Conservation (phyloP, 495 filamentous ascomycete genomes). For the Chaetomium fimeti region DNA sequence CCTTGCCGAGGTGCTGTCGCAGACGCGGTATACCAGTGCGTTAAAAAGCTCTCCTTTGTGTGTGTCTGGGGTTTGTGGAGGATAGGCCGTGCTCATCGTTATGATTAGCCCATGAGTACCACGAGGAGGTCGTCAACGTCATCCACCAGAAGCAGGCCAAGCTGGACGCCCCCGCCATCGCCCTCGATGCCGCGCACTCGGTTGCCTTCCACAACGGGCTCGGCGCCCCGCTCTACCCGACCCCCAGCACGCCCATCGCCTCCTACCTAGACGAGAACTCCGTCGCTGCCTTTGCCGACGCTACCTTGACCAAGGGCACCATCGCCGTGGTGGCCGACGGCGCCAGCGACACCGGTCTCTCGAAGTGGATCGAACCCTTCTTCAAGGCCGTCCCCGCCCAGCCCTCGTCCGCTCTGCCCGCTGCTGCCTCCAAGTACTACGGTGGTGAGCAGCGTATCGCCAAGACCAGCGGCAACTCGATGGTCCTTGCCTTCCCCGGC, state of each 20-base stretch:
- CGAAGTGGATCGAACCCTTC: constrained; percentile 92
- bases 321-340: constrained; percentile 90
- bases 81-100: constrained; percentile 2
- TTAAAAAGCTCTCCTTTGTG: constrained; percentile 20
- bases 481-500: constrained; percentile 90
- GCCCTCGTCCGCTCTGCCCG: constrained; percentile 35
- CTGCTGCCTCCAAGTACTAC: constrained; percentile 71
- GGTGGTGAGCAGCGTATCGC: constrained; percentile 92
- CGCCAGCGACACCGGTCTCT: constrained; percentile 67
- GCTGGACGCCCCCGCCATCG: constrained; percentile 66
- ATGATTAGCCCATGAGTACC: constrained; percentile 72
- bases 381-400: constrained; percentile 59
- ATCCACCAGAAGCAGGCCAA: constrained; percentile 71
- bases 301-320: constrained; percentile 83
- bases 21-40: constrained; percentile 83
- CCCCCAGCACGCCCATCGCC: constrained; percentile 63
- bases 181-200: constrained; percentile 80
- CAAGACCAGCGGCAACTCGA: constrained; percentile 65
- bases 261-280: constrained; percentile 73
- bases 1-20: constrained; percentile 82
- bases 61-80: not conserved
- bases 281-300: constrained; percentile 67
- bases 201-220: constrained; percentile 94
- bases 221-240: constrained; percentile 69
- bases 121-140: constrained; percentile 75